Evolutionary conservation across 2,329 filamentous ascomycete species (phyloP).

Genomic region (Xylariaceae sp.): DNA sequence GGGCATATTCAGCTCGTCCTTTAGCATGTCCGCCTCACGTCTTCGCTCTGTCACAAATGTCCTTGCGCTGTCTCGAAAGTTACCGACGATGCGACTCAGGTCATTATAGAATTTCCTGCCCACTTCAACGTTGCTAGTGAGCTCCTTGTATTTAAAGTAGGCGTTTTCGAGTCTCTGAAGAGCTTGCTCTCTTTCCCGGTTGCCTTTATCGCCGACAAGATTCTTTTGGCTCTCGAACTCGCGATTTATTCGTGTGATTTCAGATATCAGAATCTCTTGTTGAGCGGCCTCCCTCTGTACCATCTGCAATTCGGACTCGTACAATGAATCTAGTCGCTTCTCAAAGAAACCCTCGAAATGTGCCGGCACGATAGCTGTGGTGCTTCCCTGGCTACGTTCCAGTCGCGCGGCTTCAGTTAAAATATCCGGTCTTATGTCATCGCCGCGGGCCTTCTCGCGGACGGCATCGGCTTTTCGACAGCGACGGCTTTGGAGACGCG

Average conservation of each 20-base stretch:
- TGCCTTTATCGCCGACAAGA: slow-evolving; percentile 53
- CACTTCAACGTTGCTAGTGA: slow-evolving; percentile 83
- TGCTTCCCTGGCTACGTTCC: slow-evolving; percentile 72
- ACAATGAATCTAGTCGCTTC: slow-evolving; percentile 65
- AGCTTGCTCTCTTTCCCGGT: slow-evolving; percentile 74
- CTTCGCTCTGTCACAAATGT: slow-evolving; percentile 76
- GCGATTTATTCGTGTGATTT: slow-evolving; percentile 69
- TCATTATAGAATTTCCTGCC: slow-evolving; percentile 97
- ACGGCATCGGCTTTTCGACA: slow-evolving; percentile 73
- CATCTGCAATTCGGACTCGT: slow-evolving; percentile 70
- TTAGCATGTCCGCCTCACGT: slow-evolving; percentile 68
- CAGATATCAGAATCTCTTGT: slow-evolving; percentile 64
- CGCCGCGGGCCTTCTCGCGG: slow-evolving; percentile 70
- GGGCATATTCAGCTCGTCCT: slow-evolving; percentile 33
- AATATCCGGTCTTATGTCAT: slow-evolving; percentile 85
- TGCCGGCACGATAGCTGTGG: slow-evolving; percentile 75
- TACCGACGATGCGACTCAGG: slow-evolving; percentile 75
- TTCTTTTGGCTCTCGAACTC: slow-evolving; percentile 70
- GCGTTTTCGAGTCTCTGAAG: slow-evolving; percentile 85
- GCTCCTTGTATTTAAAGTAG: slow-evolving; percentile 94
- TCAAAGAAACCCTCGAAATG: slow-evolving; percentile 94
- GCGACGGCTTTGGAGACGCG: slow-evolving; percentile 73
- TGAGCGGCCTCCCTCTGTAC: slow-evolving; percentile 67
- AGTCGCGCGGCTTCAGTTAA: slow-evolving; percentile 76
- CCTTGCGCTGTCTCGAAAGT: slow-evolving; percentile 70